Evolutionary conservation across 805 yeast species (phyloP), one percentile per base, ranked within the genome.

Genomic region (Yarrowia bubula): DNA sequence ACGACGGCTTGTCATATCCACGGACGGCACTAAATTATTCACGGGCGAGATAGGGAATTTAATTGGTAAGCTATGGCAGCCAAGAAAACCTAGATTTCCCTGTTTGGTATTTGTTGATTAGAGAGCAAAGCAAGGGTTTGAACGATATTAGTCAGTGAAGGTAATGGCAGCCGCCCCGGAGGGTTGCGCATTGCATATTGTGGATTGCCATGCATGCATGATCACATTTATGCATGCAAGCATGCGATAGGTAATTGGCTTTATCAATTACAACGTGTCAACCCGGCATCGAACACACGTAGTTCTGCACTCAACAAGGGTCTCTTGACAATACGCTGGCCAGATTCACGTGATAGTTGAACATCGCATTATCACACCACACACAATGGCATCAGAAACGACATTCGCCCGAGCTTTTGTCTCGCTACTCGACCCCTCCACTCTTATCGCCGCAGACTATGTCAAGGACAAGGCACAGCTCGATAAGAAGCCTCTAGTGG

Each of bases 391-490:
- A 8, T 58, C 64, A 5, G 64, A 58, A 58, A 13, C 64, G 13
- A 58, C 64, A 9, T 58, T 58, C 14, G 51, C 64, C 10, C 17
- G 64, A 32, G 64, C 64, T 4, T 58, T 58, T 14, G 64, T 58
- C 35, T 58, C 64, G 11, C 51, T 58, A 14, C 41, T 58, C 32
- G 64, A 58, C 11, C 41, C 50, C 32, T 43, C 64, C 6, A 18
- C 64, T n/a, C 64, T 58, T n/a, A 33, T 58, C 11, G 50, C 64
- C 28, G 4, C 50, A 31, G 50, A 43, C 35, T 58, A 58, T 33
- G 64, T 35, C 64, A 58, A 58, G 43, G 64, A 58, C 64, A 43
- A 43, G 64, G 64, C 64, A 7, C 43, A 35, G 32, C 51, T 58
- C 22, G 64, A 58, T n/a, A 43, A 43, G 35, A 43, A 43, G 50